phyloP scores from a whole-genome alignment of 495 filamentous ascomycete species.

The Tuber melanosporum region DNA sequence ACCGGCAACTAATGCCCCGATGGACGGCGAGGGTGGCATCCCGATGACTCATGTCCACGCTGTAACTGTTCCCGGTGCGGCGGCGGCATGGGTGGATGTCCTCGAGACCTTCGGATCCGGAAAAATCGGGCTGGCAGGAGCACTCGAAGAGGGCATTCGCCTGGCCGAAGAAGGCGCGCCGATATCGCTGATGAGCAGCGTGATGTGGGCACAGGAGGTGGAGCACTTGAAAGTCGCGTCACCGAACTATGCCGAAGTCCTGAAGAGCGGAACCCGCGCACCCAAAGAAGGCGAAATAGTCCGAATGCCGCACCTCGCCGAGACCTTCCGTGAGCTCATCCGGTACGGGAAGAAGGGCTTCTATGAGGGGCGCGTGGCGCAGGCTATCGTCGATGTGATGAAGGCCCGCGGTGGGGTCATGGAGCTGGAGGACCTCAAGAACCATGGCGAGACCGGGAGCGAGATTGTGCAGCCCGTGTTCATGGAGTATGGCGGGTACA shows the following conservation, averaged over 20 bases:
- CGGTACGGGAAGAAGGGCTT: slow-evolving; percentile 81
- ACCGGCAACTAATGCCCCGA: neutral
- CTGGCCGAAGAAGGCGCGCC: slow-evolving; percentile 86
- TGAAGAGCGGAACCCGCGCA: slow-evolving; percentile 54
- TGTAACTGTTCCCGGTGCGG: slow-evolving; percentile 80
- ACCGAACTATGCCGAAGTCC: slow-evolving; percentile 76
- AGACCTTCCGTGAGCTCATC: slow-evolving; percentile 74
- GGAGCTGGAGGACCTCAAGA: slow-evolving; percentile 68
- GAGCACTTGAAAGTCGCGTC: slow-evolving; percentile 59
- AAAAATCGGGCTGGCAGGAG: slow-evolving; percentile 67
- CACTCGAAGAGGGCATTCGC: slow-evolving; percentile 75
- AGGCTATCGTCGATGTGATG: slow-evolving; percentile 70
- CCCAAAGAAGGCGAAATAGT: slow-evolving; percentile 82
- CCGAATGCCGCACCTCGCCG: slow-evolving; percentile 72
- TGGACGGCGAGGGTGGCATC: slow-evolving; percentile 45
- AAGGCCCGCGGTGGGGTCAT: slow-evolving; percentile 70
- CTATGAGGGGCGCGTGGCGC: slow-evolving; percentile 76
- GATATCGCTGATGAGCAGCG: slow-evolving; percentile 70
- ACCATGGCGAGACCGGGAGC: slow-evolving; percentile 65
- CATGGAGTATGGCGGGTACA: slow-evolving; percentile 27
- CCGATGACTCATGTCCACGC: slow-evolving; percentile 71
- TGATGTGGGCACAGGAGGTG: slow-evolving; percentile 61
- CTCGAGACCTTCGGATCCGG: slow-evolving; percentile 89
- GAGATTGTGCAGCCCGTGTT: slow-evolving; percentile 71
- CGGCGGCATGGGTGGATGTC: slow-evolving; percentile 89